Base-by-base conservation (phyloP, 768 basidiomycete genomes). In the Trametopsis cervina region DNA sequence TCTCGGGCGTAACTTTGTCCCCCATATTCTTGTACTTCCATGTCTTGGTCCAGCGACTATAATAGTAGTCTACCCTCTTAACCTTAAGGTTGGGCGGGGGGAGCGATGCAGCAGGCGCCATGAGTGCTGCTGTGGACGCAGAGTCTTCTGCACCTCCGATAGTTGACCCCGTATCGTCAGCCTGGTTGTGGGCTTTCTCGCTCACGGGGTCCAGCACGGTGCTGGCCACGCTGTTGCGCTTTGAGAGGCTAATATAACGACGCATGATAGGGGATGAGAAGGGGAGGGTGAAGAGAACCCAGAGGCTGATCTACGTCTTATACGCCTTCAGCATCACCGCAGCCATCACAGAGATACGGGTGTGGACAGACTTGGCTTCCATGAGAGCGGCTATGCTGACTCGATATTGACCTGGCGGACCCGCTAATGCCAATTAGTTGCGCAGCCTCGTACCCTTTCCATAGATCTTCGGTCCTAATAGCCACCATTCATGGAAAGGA, bases 11-110 rank as follows among this genome's bases (percentile, higher is more conserved):
- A 42, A 79, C 70, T 52, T 74, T 75, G 0, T 78, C 70, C 52
- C 69, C 76, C 54, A 73, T 78, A 61, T 76, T 78, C 75, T 77
- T 49, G 56, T 81, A 80, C 63, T 77, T 79, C 78, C 78, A 81
- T 17, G 62, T 58, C 57, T 73, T 77, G 25, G 67, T 66, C 78
- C 78, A 79, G 51, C 69, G 63, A 57, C 75, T 78, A 60, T 75
- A 80, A 54, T 78, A 80, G 54, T 75, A 68, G 57, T 81, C 80
- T 38, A 81, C 73, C 1, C 76, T 75, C 58, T 81, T 80, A 60
- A 81, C 65, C 63, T 82, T 78, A 47, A 78, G 64, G 13, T 73
- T 72, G 23, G 74, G 73, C 4, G 66, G 60, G 46, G 74, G 64
- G 2, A 72, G 56, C 0, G 61, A 54, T 33, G 71, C 69, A 4